Conservation (phyloP, 2,329 filamentous ascomycete species). For the Colletotrichum coccodes region DNA sequence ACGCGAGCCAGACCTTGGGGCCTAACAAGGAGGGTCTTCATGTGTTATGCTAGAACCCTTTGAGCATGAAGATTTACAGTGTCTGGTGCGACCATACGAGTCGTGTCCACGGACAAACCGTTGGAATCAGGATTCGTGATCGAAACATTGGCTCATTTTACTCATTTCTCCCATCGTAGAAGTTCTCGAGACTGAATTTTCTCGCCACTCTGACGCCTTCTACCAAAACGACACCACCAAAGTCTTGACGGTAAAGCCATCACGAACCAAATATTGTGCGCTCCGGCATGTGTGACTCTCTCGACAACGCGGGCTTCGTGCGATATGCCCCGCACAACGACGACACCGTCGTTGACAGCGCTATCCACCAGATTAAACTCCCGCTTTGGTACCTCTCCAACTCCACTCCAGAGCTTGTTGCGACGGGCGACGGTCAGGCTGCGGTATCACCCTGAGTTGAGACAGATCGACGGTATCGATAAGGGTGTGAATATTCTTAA, state of each 20-base stretch:
- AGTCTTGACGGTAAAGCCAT: conserved; percentile 65
- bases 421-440: conserved; percentile 2
- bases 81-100: conserved; percentile 59
- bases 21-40: conserved; percentile 64
- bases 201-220: conserved; percentile 66
- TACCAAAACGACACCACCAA: conserved; percentile 67
- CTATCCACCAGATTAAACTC: conserved; percentile 38
- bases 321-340: conserved; percentile 69
- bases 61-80: conserved; percentile 68
- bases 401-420: neutral
- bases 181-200: conserved; percentile 60
- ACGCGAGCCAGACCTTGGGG: conserved; percentile 65
- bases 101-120: too few relatives aligned
- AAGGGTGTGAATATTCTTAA: conserved; percentile 67
- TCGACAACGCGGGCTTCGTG: conserved; percentile 72
- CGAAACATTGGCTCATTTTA: too few relatives aligned
- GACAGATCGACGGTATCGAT: conserved; percentile 42
- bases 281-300: conserved; percentile 74
- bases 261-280: conserved; percentile 69
- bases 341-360: conserved; percentile 64
- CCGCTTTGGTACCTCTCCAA: neutral
- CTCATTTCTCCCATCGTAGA: conserved; percentile 59
- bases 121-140: too few relatives aligned
- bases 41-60: conserved; percentile 68
- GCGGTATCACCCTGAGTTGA: conserved; percentile 40